phyloP scores from a whole-genome alignment of 306 rosid species.

The Fagus sylvatica region DNA sequence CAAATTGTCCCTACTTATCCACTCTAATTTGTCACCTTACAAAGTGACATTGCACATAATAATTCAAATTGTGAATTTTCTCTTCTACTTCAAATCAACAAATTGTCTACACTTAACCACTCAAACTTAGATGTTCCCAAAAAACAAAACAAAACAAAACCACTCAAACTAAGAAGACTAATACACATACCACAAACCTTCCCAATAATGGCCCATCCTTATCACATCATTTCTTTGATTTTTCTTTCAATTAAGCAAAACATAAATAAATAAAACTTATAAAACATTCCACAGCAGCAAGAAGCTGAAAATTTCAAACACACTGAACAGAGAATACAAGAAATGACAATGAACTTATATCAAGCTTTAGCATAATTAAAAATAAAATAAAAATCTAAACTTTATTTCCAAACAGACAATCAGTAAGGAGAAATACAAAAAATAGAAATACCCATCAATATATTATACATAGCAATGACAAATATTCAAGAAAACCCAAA shows the following conservation, averaged over 20 bases:
- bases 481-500: slow-evolving; percentile 1
- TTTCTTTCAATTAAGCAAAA: background rate
- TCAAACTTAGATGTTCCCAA: background rate
- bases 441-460: slow-evolving; percentile 3
- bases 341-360: slow-evolving; percentile 14
- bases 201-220: background rate
- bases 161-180: slow-evolving; percentile 9
- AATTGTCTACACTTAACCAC: slow-evolving; percentile 1
- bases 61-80: background rate
- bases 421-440: background rate
- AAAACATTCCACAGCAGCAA: background rate
- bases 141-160: background rate
- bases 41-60: background rate
- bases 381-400: background rate
- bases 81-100: slow-evolving; percentile 5
- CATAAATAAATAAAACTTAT: too few relatives aligned
- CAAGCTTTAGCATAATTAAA: slow-evolving; percentile 17
- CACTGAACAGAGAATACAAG: slow-evolving; percentile 8
- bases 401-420: too few relatives aligned
- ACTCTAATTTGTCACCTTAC: background rate
- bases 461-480: background rate
- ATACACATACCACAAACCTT: slow-evolving; percentile 11
- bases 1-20: background rate
- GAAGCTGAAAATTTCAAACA: background rate
- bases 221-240: slow-evolving; percentile 6